Evolutionary conservation across 208 protist species (phyloP).

Genomic region (Entamoeba dispar): DNA sequence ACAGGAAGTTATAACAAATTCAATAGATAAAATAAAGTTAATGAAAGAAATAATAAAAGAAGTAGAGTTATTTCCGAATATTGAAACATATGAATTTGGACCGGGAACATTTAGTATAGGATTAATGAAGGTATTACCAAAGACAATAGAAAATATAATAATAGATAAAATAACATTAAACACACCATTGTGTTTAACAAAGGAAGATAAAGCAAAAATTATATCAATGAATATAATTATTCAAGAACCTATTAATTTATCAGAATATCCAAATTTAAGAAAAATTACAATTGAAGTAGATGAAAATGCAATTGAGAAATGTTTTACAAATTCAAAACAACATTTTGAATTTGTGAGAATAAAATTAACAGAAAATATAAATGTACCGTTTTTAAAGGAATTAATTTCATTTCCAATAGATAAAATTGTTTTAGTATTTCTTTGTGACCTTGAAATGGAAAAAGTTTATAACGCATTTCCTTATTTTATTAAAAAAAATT

Average conservation of each 20-base stretch:
- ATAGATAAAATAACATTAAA: background rate
- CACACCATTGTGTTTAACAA: background rate
- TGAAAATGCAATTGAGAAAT: background rate
- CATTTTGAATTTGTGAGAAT: background rate
- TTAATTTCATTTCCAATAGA: background rate
- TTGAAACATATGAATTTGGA: background rate
- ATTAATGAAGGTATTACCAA: background rate
- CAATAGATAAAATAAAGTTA: background rate
- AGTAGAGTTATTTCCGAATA: background rate
- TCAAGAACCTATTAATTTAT: background rate
- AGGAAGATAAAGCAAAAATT: background rate
- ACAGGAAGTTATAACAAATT: too few relatives aligned
- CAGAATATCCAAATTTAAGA: background rate
- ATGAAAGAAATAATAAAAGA: background rate
- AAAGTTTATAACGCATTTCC: background rate
- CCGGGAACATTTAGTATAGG: background rate
- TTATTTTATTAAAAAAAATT: background rate
- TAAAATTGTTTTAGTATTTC: background rate
- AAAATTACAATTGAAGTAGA: background rate
- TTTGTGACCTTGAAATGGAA: background rate
- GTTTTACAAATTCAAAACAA: background rate
- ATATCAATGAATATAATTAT: background rate
- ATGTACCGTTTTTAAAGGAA: background rate
- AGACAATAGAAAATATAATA: background rate
- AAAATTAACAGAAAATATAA: background rate